Conservation (phyloP, 176 grass and related monocot species). For the Pharus latifolius region DNA sequence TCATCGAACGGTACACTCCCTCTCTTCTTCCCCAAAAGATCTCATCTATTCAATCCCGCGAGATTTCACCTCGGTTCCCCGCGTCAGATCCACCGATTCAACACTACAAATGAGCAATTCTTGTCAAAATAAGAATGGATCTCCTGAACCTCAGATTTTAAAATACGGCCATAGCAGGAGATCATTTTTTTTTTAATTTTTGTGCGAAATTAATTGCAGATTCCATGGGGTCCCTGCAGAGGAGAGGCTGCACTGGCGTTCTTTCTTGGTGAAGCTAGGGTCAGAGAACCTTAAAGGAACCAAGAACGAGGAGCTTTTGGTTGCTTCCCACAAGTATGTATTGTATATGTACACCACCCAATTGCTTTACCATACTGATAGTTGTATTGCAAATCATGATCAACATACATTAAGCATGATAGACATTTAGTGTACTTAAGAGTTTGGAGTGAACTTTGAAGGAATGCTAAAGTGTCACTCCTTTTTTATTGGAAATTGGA, state of each 20-base stretch:
- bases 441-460: no score
- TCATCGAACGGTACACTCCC: conserved; percentile 56
- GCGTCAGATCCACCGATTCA: conserved; percentile 7
- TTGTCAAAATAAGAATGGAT: no score
- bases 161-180: no score
- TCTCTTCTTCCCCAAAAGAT: neutral
- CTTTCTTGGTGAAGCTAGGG: conserved; percentile 85
- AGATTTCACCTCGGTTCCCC: neutral
- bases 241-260: conserved; percentile 93
- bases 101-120: neutral
- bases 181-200: no score
- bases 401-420: no score
- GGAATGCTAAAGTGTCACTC: no score
- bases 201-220: conserved; percentile 1
- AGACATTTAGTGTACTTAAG: no score
- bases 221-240: conserved; percentile 95
- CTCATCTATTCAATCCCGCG: neutral
- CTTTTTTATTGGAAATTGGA: no score
- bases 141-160: no score
- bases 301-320: conserved; percentile 82
- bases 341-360: no score
- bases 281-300: conserved; percentile 89
- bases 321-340: conserved; percentile 87
- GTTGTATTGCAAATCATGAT: no score
- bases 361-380: no score